Evolutionary conservation across 2,329 filamentous ascomycete genomes (phyloP).

Genomic region (Aspergillus alliaceus): DNA sequence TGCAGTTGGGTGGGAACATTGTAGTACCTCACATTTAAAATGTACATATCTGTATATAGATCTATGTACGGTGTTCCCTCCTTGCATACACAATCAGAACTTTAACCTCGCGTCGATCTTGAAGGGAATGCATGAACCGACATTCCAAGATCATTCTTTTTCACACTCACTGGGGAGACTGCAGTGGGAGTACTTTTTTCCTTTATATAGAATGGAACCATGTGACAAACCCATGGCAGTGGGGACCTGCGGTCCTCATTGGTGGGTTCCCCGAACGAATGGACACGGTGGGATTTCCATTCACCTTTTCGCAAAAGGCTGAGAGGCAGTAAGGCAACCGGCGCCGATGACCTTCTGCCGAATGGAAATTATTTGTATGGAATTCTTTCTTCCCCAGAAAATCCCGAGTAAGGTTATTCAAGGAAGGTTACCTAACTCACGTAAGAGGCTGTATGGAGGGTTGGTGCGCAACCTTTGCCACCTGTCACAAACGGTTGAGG

Average conservation of each 20-base stretch:
- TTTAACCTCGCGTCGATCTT: background rate
- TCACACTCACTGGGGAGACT: too few relatives aligned
- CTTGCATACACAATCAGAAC: background rate
- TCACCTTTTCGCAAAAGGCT: background rate
- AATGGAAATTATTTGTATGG: too few relatives aligned
- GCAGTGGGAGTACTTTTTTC: too few relatives aligned
- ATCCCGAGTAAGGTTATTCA: background rate
- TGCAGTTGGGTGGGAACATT: background rate
- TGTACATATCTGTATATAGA: background rate
- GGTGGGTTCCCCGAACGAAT: slow-evolving; percentile 4
- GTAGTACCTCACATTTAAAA: background rate
- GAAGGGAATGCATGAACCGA: background rate
- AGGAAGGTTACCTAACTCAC: background rate
- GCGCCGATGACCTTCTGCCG: background rate
- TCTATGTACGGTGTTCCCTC: background rate
- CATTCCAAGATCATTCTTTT: background rate
- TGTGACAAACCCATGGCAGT: too few relatives aligned
- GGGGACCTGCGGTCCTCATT: too few relatives aligned
- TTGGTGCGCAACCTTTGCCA: background rate
- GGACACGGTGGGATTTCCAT: slow-evolving; percentile 7
- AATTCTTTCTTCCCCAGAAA: too few relatives aligned
- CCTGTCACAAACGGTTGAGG: background rate
- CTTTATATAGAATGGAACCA: background rate
- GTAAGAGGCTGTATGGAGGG: background rate
- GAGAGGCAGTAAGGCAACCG: background rate